Evolutionary conservation across 257 asterid genomes (phyloP).

Genomic region (Solanum chmielewskii): DNA sequence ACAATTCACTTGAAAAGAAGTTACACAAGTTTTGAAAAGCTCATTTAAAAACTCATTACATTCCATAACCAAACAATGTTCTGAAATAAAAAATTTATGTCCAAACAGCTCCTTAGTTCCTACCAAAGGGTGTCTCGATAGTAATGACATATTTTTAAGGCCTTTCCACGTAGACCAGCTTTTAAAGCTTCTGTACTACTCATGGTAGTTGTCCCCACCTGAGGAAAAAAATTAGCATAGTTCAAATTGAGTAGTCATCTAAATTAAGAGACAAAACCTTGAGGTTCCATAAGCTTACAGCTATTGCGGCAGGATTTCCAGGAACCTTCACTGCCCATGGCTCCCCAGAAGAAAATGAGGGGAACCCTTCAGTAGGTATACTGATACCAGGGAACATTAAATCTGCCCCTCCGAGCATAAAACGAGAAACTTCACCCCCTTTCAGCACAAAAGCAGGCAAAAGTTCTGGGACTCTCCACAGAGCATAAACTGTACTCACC

Average conservation of each 20-base stretch:
- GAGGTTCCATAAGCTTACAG: slow-evolving; percentile 45
- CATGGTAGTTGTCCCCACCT: slow-evolving; percentile 89
- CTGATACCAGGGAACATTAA: slow-evolving; percentile 93
- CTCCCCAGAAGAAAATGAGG: slow-evolving; percentile 74
- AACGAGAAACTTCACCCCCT: slow-evolving; percentile 88
- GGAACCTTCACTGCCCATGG: slow-evolving; percentile 91
- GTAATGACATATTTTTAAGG: slow-evolving; percentile 63
- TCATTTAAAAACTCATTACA: background rate
- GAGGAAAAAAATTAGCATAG: slow-evolving; percentile 2
- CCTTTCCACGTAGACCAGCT: slow-evolving; percentile 93
- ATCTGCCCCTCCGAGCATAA: slow-evolving; percentile 91
- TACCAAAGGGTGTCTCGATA: slow-evolving; percentile 88
- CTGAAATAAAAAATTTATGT: background rate
- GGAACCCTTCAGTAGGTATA: slow-evolving; percentile 69
- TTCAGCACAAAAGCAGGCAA: slow-evolving; percentile 83
- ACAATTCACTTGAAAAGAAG: background rate
- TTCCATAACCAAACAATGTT: background rate
- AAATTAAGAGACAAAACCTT: background rate
- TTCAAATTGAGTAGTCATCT: background rate
- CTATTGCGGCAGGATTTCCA: slow-evolving; percentile 87
- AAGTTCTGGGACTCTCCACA: slow-evolving; percentile 90
- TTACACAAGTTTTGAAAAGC: background rate
- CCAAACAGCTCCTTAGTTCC: background rate
- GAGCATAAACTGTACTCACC: slow-evolving; percentile 60
- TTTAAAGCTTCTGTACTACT: slow-evolving; percentile 68